Evolutionary conservation across 2,329 filamentous ascomycete species (phyloP).

Genomic region (Microsporum ferrugineum): DNA sequence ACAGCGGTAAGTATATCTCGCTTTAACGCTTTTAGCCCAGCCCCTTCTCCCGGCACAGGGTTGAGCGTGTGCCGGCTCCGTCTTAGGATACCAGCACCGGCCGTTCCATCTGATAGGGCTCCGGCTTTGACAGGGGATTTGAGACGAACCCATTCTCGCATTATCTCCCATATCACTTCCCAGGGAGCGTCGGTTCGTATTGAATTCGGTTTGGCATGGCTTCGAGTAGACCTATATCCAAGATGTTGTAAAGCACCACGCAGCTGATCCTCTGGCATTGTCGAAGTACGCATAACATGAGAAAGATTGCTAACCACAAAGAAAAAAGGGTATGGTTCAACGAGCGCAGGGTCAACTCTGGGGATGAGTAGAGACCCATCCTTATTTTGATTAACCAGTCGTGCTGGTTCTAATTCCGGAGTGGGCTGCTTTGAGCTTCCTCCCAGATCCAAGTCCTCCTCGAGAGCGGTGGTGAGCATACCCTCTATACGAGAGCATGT

Average conservation of each 20-base stretch:
- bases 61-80: slow-evolving; percentile 26
- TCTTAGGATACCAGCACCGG: slow-evolving; percentile 60
- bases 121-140: slow-evolving; percentile 64
- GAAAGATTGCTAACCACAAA: slow-evolving; percentile 65
- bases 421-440: slow-evolving; percentile 9
- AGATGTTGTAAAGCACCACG: slow-evolving; percentile 69
- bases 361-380: slow-evolving; percentile 28
- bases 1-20: slow-evolving; percentile 27
- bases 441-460: slow-evolving; percentile 48
- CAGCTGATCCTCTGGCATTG: slow-evolving; percentile 66
- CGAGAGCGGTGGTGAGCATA: slow-evolving; percentile 79
- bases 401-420: slow-evolving; percentile 5
- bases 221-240: slow-evolving; percentile 73
- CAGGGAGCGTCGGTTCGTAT: slow-evolving; percentile 92
- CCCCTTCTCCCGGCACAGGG: slow-evolving; percentile 22
- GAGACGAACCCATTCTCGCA: slow-evolving; percentile 82
- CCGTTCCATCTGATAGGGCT: slow-evolving; percentile 55
- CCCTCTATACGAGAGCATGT: slow-evolving; percentile 75
- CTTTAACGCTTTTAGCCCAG: slow-evolving; percentile 24
- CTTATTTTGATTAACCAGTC: neutral
- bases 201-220: slow-evolving; percentile 78
- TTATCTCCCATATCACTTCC: slow-evolving; percentile 80
- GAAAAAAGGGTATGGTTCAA: slow-evolving; percentile 76
- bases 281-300: slow-evolving; percentile 65
- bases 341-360: slow-evolving; percentile 46